These are phyloP conservation scores for Psilocybe sp. DNA, from an alignment of 768 basidiomycete species.

Conservation along the genomic window DNA sequence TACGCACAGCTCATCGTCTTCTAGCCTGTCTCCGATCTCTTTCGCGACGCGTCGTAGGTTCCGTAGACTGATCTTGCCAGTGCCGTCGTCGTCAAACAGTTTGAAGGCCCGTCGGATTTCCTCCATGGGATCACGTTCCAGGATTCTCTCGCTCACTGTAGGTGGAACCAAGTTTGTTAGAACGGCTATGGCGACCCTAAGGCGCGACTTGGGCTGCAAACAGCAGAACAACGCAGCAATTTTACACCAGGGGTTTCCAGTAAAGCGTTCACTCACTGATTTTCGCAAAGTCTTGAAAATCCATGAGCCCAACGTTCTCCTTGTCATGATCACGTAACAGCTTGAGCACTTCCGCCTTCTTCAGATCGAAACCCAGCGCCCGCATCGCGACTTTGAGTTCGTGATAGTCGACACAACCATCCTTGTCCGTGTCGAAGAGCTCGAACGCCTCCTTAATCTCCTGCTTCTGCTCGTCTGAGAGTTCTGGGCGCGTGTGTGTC, in stretches of 20 bases:
- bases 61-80: constrained; percentile 88
- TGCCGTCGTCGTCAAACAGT: constrained; percentile 94
- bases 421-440: constrained; percentile 98
- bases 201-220: too few relatives aligned
- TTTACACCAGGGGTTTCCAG: neutral
- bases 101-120: constrained; percentile 96
- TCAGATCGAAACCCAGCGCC: constrained; percentile 94
- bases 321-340: constrained; percentile 89
- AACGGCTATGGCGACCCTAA: too few relatives aligned
- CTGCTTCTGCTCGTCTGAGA: constrained; percentile 86
- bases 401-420: constrained; percentile 94
- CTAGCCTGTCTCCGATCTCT: constrained; percentile 92
- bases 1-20: constrained; percentile 94
- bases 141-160: constrained; percentile 90
- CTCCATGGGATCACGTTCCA: constrained; percentile 93
- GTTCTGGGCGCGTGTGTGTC: constrained; percentile 75
- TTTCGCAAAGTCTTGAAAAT: constrained; percentile 90
- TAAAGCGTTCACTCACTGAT: constrained; percentile 63
- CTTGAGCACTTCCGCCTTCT: constrained; percentile 97
- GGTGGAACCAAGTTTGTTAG: constrained; percentile 4
- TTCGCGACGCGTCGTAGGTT: constrained; percentile 93
- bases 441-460: constrained; percentile 99
- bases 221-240: too few relatives aligned
- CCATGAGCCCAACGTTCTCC: constrained; percentile 79
- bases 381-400: constrained; percentile 99